Conservation (phyloP, 306 rosid genomes). For the Sphenostylis stenocarpa region DNA sequence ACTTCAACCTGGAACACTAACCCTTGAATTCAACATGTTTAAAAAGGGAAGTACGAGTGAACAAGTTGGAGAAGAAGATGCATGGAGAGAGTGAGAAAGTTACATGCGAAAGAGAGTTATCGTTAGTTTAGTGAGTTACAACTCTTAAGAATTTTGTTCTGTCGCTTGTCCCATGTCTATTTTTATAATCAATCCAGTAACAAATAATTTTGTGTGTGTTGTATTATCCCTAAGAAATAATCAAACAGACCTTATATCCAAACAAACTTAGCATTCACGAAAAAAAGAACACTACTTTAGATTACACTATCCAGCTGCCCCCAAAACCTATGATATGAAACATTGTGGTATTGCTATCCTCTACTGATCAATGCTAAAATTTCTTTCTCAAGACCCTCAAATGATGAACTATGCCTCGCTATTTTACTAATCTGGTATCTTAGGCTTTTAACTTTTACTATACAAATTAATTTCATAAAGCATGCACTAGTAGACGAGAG, state of each 20-base stretch:
- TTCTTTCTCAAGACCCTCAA: background rate
- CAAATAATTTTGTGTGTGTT: too few species aligned
- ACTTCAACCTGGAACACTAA: too few species aligned
- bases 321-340: background rate
- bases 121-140: too few species aligned
- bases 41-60: too few species aligned
- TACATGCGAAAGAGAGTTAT: too few species aligned
- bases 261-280: slow-evolving; percentile 4
- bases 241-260: background rate
- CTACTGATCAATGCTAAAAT: background rate
- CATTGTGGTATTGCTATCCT: background rate
- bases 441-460: background rate
- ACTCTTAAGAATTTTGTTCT: too few species aligned
- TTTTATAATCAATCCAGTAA: too few species aligned
- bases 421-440: background rate
- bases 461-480: background rate
- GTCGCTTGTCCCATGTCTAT: too few species aligned
- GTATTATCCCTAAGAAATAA: too few species aligned
- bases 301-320: slow-evolving; percentile 9
- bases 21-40: too few species aligned
- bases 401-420: background rate
- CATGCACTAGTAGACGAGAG: background rate
- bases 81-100: too few species aligned
- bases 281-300: slow-evolving; percentile 13
- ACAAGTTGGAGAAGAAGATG: too few species aligned